phyloP scores from a whole-genome alignment of 2,329 filamentous ascomycete genomes.

The Cadophora sp. region DNA sequence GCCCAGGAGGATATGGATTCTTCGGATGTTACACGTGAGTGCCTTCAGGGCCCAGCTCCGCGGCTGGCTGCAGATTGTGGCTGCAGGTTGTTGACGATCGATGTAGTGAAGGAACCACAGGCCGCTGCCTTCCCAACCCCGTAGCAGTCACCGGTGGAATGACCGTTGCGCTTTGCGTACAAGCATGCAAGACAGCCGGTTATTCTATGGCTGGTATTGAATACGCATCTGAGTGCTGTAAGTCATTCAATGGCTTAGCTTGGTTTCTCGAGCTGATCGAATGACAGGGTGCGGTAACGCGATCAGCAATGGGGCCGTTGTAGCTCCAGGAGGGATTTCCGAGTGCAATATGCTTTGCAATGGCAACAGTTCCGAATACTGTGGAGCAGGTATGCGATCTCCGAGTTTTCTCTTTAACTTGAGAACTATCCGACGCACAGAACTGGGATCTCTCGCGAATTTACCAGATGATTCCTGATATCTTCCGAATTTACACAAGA shows the following conservation, averaged over 20 bases:
- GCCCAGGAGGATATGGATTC: conserved; percentile 29
- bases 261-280: neutral
- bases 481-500: neutral
- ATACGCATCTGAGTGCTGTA: conserved; percentile 51
- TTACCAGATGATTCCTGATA: neutral
- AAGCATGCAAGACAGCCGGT: conserved; percentile 34
- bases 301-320: conserved; percentile 18
- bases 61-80: conserved; percentile 5
- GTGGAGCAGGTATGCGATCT: conserved; percentile 7
- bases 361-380: conserved; percentile 32
- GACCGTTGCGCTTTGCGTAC: conserved; percentile 35
- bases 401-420: neutral
- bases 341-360: conserved; percentile 39
- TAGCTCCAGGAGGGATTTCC: conserved; percentile 23
- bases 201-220: conserved; percentile 55
- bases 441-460: neutral
- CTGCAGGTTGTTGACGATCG: conserved; percentile 10
- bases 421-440: neutral
- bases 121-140: conserved; percentile 29
- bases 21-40: conserved; percentile 39
- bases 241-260: conserved; percentile 38
- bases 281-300: conserved; percentile 27
- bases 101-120: conserved; percentile 32
- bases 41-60: neutral
- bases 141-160: conserved; percentile 30